Base-by-base conservation (phyloP, 805 yeast species). In the Groenewaldozyma salmanticensis region DNA sequence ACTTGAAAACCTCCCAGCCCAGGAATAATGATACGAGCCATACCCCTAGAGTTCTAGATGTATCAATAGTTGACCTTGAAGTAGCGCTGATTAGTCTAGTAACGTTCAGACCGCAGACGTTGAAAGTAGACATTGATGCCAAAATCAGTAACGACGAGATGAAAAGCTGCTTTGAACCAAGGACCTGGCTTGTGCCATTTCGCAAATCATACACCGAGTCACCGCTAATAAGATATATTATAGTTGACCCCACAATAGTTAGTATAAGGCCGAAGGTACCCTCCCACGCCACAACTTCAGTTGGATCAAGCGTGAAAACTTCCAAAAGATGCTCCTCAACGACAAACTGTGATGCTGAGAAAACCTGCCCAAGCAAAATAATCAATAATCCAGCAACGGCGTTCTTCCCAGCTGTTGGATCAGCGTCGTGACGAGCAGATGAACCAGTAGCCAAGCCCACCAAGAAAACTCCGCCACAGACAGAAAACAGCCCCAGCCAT, bases 261-360 rank as follows among this genome's bases (percentile, higher is more conserved):
- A 74, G 56, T 0, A 59, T 24, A 1, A 70, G 58, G 2, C 94
- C 94, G 54, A 71, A 81, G 20, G 74, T 61, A 2, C 94, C 94
- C 59, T 83, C 92, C 47, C 68, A 76, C 31, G 81, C 86, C 15
- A 83, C 92, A 43, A 82, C 64, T 45, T 70, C 67, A 47, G 80
- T 55, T 2, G 92, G 88, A 4, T 68, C 68, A 33, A 82, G 65
- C 11, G 72, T 65, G 50, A 73, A 66, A 42, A 62, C 65, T 20
- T 66, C 58, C 44, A 83, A 60, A 36, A 83, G 68, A 51, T 77
- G 77, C 53, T 83, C 94, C 54, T 83, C 94, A 31, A 77, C 67
- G 2, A 83, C 92, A 58, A 81, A 83, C 56, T 83, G 94, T 13
- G 77, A 60, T 0, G 92, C 92, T 39, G 79, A 76, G 47, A 80